phyloP scores from a whole-genome alignment of 2,329 filamentous ascomycete genomes.

The Akanthomyces lecanii region DNA sequence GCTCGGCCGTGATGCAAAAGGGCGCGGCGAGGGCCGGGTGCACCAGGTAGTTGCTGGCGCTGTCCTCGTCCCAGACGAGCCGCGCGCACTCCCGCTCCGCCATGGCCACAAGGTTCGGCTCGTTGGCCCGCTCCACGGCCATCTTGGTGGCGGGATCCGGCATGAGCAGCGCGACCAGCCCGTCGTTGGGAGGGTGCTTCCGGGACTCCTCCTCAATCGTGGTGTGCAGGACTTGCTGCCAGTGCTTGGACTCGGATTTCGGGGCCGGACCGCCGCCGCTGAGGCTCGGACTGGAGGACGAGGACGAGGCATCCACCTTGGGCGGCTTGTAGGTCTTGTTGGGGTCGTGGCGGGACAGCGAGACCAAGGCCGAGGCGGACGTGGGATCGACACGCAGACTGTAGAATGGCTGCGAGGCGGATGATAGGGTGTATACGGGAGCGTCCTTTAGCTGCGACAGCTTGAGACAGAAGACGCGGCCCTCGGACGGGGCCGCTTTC shows the following conservation, averaged over 20 bases:
- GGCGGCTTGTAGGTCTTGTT: slow-evolving; percentile 50
- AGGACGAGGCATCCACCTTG: slow-evolving; percentile 25
- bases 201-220: slow-evolving; percentile 54
- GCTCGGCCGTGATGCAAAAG: slow-evolving; percentile 57
- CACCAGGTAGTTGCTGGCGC: slow-evolving; percentile 55
- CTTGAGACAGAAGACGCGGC: slow-evolving; percentile 55
- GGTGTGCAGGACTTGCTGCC: slow-evolving; percentile 55
- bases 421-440: slow-evolving; percentile 63
- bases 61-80: slow-evolving; percentile 67
- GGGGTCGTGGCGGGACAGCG: slow-evolving; percentile 57
- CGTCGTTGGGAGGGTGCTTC: slow-evolving; percentile 53
- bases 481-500: slow-evolving; percentile 57
- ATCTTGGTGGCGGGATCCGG: slow-evolving; percentile 60
- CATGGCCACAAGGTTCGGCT: slow-evolving; percentile 55
- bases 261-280: slow-evolving; percentile 24
- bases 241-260: slow-evolving; percentile 43
- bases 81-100: slow-evolving; percentile 66
- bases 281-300: slow-evolving; percentile 28
- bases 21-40: slow-evolving; percentile 60
- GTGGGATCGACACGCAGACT: slow-evolving; percentile 61
- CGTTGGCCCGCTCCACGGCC: slow-evolving; percentile 56
- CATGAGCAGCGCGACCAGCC: slow-evolving; percentile 64
- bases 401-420: slow-evolving; percentile 61
- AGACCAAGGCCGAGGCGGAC: slow-evolving; percentile 58
- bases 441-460: slow-evolving; percentile 54